These are phyloP conservation scores for Tritrichomonas foetus DNA, from an alignment of 208 protist genomes.

Conservation along the genomic window DNA sequence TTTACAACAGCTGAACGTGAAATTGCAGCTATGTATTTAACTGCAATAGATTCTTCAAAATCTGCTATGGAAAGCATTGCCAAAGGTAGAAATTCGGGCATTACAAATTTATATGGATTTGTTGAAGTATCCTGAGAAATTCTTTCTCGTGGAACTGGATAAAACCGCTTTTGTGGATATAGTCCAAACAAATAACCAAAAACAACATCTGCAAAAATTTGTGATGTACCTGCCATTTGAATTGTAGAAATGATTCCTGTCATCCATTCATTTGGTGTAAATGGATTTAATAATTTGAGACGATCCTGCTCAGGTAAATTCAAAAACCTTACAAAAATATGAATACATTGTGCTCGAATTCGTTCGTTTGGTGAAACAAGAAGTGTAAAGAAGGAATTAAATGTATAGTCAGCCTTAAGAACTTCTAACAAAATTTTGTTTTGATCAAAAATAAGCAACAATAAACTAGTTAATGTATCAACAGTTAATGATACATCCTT, in stretches of 20 bases:
- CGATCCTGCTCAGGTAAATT: background rate
- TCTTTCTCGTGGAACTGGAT: background rate
- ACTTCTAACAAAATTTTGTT: background rate
- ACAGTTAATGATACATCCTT: background rate
- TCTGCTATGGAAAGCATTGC: background rate
- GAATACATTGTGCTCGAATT: background rate
- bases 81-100: background rate
- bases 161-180: background rate
- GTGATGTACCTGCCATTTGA: background rate
- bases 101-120: background rate
- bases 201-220: background rate
- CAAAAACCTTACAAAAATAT: background rate
- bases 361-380: background rate
- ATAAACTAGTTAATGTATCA: background rate
- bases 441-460: background rate
- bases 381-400: background rate
- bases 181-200: background rate
- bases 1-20: background rate
- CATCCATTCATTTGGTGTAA: background rate
- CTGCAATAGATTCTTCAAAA: background rate
- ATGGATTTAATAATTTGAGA: background rate
- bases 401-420: background rate
- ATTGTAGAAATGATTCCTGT: background rate
- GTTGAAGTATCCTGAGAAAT: background rate
- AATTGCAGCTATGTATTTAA: background rate